Evolutionary conservation across 257 asterid species (phyloP), one percentile per base, ranked within the genome.

Genomic region (Salvia hispanica): DNA sequence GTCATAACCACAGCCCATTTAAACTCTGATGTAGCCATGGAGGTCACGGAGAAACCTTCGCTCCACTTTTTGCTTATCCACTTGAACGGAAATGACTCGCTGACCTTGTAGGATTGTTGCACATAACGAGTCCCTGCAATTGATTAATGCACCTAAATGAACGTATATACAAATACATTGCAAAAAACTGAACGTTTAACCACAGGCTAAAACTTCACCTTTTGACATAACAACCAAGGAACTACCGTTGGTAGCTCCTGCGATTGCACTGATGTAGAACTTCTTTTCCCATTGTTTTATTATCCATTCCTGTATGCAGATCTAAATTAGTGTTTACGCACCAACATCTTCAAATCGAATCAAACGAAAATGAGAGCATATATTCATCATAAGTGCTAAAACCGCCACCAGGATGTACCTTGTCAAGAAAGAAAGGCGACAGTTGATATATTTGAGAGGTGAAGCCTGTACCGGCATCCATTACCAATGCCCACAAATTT

Each of bases 31-130:
- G 98, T 89, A 60, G 95, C 91, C 96, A 91, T 89, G 73, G 95
- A 72, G 46, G 98, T 91, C 33, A 91, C 95, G 62, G 61, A 67
- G 76, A 87, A 89, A 15, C 90, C 95, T 63, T 91, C 98, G 72
- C 73, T 85, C 97, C 98, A 91, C 80, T 91, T 91, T 69, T 85
- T 91, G 89, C 87, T 87, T 66, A 91, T 91, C 98, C 98, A 91
- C 81, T 91, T 91, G 83, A 76, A 91, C 0, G 98, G 98, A 78
- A 91, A 91, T 37, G 95, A 77, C 13, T 91, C 98, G 8, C 95
- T 78, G 36, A 91, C 92, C 85, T 91, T 91, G 80, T 91, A 91
- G 1, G 96, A 87, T 66, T 91, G 98, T 71, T 86, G 96, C 66
- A 77, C 53, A 74, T 85, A 91, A 52, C 57, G 85, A 25, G 95